Evolutionary conservation across 140 eudicot genomes (phyloP).

Genomic region (Bidens hawaiensis): DNA sequence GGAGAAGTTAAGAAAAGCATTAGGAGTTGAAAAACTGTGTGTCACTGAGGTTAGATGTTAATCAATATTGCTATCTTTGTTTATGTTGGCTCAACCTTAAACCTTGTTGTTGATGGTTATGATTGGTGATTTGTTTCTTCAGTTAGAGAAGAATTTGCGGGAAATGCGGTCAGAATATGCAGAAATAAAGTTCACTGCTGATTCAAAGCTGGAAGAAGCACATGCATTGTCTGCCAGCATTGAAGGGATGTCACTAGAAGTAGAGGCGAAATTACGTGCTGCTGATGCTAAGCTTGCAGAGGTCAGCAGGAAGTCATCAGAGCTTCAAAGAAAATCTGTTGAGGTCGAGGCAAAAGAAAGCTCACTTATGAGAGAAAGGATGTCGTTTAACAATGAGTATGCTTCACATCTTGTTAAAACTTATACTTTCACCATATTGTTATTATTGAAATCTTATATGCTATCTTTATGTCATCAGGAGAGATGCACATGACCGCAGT

Average conservation of each 20-base stretch:
- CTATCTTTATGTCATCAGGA: conserved; percentile 35
- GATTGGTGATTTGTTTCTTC: conserved; percentile 22
- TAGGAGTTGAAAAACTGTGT: conserved; percentile 89
- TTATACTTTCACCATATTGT: conserved; percentile 2
- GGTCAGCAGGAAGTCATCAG: conserved; percentile 88
- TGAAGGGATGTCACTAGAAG: conserved; percentile 87
- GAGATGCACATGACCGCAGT: conserved; percentile 64
- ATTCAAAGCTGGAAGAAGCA: conserved; percentile 89
- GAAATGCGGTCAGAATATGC: conserved; percentile 90
- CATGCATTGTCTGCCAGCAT: conserved; percentile 63
- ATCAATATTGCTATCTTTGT: neutral
- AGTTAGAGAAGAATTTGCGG: conserved; percentile 88
- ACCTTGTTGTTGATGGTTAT: neutral
- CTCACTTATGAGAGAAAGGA: conserved; percentile 74
- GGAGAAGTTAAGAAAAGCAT: conserved; percentile 80
- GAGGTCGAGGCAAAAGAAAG: conserved; percentile 78
- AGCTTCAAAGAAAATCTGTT: conserved; percentile 66
- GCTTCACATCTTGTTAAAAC: conserved; percentile 19
- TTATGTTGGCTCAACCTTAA: conserved; percentile 8
- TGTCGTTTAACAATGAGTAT: conserved; percentile 81
- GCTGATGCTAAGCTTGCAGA: conserved; percentile 98
- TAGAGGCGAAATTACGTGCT: conserved; percentile 75
- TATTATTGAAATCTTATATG: neutral
- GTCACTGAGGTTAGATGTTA: conserved; percentile 56
- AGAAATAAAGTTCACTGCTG: conserved; percentile 86